Evolutionary conservation across 257 asterid genomes (phyloP).

Genomic region (Capsicum chinense): DNA sequence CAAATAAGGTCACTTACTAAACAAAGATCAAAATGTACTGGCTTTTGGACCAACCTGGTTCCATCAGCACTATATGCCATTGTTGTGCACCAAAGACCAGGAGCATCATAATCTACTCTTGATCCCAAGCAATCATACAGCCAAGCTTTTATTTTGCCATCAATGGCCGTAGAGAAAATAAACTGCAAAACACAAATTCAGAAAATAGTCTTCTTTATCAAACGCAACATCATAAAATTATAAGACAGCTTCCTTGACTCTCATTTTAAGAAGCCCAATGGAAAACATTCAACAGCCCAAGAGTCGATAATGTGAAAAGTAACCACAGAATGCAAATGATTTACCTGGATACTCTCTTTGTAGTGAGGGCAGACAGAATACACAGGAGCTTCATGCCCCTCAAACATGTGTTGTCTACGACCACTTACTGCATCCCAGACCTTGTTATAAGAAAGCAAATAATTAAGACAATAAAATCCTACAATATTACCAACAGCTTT

Average conservation of each 20-base stretch:
- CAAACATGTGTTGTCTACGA: slow-evolving; percentile 73
- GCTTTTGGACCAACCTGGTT: slow-evolving; percentile 61
- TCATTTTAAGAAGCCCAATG: neutral
- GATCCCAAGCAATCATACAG: slow-evolving; percentile 93
- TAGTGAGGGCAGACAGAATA: slow-evolving; percentile 93
- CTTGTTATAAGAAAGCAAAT: slow-evolving; percentile 46
- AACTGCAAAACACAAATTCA: slow-evolving; percentile 57
- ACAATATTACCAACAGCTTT: neutral
- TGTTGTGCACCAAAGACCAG: slow-evolving; percentile 96
- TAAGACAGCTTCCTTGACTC: neutral
- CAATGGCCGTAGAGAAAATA: slow-evolving; percentile 93
- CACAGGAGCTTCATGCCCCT: slow-evolving; percentile 94
- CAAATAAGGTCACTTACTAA: slow-evolving; percentile 14
- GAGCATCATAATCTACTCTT: slow-evolving; percentile 98
- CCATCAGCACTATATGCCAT: slow-evolving; percentile 99
- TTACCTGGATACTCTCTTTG: slow-evolving; percentile 88
- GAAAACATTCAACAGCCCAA: slow-evolving; percentile 30
- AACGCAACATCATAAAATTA: neutral
- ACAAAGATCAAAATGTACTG: slow-evolving; percentile 33
- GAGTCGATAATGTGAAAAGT: slow-evolving; percentile 4
- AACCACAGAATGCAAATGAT: neutral
- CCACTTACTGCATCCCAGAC: slow-evolving; percentile 94
- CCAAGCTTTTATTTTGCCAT: slow-evolving; percentile 99
- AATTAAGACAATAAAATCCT: slow-evolving; percentile 26
- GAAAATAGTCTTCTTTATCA: neutral